Conservation (phyloP, 169 alveolate genomes). For the Plasmodium billcollinsi region DNA sequence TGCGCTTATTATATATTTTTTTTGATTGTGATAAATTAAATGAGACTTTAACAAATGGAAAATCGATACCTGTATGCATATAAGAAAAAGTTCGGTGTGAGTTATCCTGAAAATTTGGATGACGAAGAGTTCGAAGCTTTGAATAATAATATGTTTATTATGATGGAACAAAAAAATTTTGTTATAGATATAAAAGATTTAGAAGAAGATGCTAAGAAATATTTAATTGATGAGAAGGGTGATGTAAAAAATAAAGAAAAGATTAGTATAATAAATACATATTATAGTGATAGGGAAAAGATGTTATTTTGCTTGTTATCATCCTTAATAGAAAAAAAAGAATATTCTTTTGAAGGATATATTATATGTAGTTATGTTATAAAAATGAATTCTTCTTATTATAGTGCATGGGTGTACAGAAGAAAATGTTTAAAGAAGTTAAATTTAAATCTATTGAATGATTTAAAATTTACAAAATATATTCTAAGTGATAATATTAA, state of each 20-base stretch:
- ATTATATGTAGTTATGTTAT: constrained; percentile 46
- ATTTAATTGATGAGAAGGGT: constrained; percentile 11
- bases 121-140: constrained; percentile 6
- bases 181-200: constrained; percentile 22
- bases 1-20: too few relatives aligned
- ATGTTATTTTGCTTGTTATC: constrained; percentile 35
- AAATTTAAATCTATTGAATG: constrained; percentile 57
- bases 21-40: too few relatives aligned
- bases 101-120: constrained; percentile 29
- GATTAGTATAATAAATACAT: constrained; percentile 37
- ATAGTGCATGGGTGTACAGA: constrained; percentile 75
- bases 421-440: constrained; percentile 60
- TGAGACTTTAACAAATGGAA: constrained; percentile 9
- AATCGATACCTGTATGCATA: constrained; percentile 13
- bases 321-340: constrained; percentile 49
- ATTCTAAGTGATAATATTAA: constrained; percentile 50
- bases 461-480: constrained; percentile 47
- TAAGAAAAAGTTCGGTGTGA: constrained; percentile 20
- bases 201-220: constrained; percentile 22
- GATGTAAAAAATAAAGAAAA: constrained; percentile 20
- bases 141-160: constrained; percentile 11
- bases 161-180: constrained; percentile 1
- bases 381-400: constrained; percentile 55
- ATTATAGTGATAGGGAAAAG: constrained; percentile 51
- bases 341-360: constrained; percentile 69